These are phyloP conservation scores for Cutaneotrichosporon mucoides DNA, from an alignment of 1,284 basidiomycete species.

Conservation along the genomic window DNA sequence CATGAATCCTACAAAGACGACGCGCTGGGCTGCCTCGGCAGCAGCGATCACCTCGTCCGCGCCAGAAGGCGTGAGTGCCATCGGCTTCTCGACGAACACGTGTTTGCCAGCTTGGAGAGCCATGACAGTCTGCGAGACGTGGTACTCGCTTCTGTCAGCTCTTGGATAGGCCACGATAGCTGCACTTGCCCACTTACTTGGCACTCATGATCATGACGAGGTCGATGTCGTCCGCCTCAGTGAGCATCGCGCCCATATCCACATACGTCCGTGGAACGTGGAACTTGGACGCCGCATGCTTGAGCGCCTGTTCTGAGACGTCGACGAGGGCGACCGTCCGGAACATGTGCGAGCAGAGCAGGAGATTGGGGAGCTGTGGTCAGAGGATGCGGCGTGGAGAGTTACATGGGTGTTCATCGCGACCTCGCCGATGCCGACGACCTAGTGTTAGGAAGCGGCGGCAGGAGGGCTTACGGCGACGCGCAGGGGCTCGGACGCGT, in stretches of 20 bases:
- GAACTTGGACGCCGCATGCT: slow-evolving; percentile 40
- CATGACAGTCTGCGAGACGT: slow-evolving; percentile 18
- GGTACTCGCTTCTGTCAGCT: slow-evolving; percentile 16
- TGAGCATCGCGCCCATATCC: slow-evolving; percentile 26
- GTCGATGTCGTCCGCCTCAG: slow-evolving; percentile 32
- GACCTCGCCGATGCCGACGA: slow-evolving; percentile 17
- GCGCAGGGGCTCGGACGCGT: not conserved
- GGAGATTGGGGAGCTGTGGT: slow-evolving; percentile 20
- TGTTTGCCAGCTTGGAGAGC: slow-evolving; percentile 25
- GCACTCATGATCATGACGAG: slow-evolving; percentile 36
- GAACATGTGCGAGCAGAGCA: slow-evolving; percentile 21
- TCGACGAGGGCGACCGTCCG: slow-evolving; percentile 39
- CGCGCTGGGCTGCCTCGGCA: slow-evolving; percentile 15
- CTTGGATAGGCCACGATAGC: no score
- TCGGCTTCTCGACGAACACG: slow-evolving; percentile 45
- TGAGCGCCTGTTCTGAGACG: slow-evolving; percentile 30
- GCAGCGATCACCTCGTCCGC: slow-evolving; percentile 28
- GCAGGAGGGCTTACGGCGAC: slow-evolving; percentile 1
- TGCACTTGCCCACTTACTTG: slow-evolving; percentile 22
- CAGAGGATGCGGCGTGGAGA: not conserved
- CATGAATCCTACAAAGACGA: slow-evolving; percentile 48
- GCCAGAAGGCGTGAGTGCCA: slow-evolving; percentile 28
- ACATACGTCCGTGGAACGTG: slow-evolving; percentile 19
- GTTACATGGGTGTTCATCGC: slow-evolving; percentile 13
- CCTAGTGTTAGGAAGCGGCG: not conserved